Evolutionary conservation across 2,329 filamentous ascomycete genomes (phyloP).

Genomic region (Thelonectria rubi): DNA sequence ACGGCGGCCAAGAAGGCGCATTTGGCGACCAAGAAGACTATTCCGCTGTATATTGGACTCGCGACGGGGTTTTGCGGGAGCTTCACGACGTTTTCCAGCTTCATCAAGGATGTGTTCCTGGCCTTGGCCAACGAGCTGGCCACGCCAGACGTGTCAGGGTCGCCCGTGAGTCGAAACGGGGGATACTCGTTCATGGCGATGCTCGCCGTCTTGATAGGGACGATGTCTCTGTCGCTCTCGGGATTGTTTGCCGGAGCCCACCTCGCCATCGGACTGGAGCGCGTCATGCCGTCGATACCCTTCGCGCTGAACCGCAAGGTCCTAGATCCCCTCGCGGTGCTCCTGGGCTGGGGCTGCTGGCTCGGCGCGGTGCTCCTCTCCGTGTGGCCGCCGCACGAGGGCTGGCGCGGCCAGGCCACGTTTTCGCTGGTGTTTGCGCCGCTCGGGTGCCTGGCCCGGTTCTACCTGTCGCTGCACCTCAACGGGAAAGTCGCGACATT

Average conservation of each 20-base stretch:
- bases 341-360: conserved; percentile 80
- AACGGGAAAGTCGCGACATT: conserved; percentile 75
- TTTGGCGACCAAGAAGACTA: conserved; percentile 78
- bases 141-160: conserved; percentile 47
- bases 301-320: conserved; percentile 64
- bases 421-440: conserved; percentile 88
- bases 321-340: conserved; percentile 69
- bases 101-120: conserved; percentile 82
- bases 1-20: conserved; percentile 65
- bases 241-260: conserved; percentile 80
- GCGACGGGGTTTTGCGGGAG: conserved; percentile 89
- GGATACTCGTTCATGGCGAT: conserved; percentile 88
- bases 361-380: conserved; percentile 77
- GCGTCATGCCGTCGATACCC: conserved; percentile 67
- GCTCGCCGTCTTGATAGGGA: conserved; percentile 77
- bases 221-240: conserved; percentile 73
- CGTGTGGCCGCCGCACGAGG: conserved; percentile 74
- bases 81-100: conserved; percentile 89
- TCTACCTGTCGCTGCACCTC: conserved; percentile 75
- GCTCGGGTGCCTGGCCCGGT: conserved; percentile 77
- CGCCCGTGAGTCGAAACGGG: conserved; percentile 63
- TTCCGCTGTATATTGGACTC: conserved; percentile 87
- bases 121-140: conserved; percentile 78
- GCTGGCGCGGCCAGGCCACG: conserved; percentile 78
- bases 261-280: conserved; percentile 70